Evolutionary conservation across 371 early-diverging fungal genomes (phyloP), one percentile per base, ranked within the genome.

Genomic region (Mortierella sp.): DNA sequence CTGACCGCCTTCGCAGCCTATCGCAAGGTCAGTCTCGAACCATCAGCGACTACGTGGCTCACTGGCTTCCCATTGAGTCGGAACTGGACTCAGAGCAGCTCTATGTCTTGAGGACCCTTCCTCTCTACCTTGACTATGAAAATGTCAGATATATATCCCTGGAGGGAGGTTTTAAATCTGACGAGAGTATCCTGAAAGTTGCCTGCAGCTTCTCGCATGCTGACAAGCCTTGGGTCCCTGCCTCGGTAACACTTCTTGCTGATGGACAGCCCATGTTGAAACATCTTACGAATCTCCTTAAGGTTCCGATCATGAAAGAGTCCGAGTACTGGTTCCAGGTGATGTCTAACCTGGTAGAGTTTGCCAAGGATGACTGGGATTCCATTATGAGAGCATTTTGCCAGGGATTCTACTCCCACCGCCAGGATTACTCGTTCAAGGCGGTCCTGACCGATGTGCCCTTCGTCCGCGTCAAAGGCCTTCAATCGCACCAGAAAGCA

Each of bases 301-400:
- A 26, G 0, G 23, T 60, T 0, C 41, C 24, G 2, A 5, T 30
- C 11, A 47, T 64, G 6, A 30, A 44, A 0, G 72, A 60, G 32
- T 47, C 64, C 11, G 42, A 57, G 21, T 71, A 71, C 41, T 71
- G 72, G 72, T 37, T 24, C 28, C 15, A 23, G 17, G 44, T 64
- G 27, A 14, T 64, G 7, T n/a, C 60, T 0, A 21, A 60, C 39
- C 26, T 71, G 7, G 11, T 26, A 0, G 12, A 46, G 5, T 44
- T 27, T 12, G 7, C 42, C 9, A 27, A 54, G 31, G 32, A 28
- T 6, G 34, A 50, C 1, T 71, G 72, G 64, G 65, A 71, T 28
- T 5, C 23, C 6, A 64, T 71, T 15, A 21, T 71, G 21, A 14
- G 34, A 9, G 37, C 44, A 6, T 60, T 71, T 21, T 54, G 56